A percentile compares a stretch with the other conserved stretches of the same genome.
phyloP scores from a whole-genome alignment of 2,329 filamentous ascomycete species.

The Pyrenophora tritici-repentis region DNA sequence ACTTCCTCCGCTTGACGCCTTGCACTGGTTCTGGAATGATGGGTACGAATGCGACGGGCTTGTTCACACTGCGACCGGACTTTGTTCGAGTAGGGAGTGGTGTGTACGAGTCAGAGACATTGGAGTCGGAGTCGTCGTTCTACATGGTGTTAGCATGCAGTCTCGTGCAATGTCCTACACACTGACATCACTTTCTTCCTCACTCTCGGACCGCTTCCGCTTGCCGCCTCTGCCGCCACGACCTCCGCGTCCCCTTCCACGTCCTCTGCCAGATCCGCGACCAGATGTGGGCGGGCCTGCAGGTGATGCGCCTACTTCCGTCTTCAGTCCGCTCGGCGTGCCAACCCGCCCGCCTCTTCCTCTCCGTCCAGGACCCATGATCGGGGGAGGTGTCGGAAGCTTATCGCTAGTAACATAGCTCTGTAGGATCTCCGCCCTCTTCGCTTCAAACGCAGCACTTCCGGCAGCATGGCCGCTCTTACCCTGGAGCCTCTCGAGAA shows the following conservation, averaged over 20 bases:
- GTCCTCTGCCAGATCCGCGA: slow-evolving; percentile 46
- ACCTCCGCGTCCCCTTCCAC: slow-evolving; percentile 43
- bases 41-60: slow-evolving; percentile 67
- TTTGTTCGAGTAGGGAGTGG: slow-evolving; percentile 70
- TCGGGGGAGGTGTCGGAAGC: slow-evolving; percentile 46
- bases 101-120: slow-evolving; percentile 54
- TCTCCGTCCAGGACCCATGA: slow-evolving; percentile 34
- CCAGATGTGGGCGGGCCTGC: slow-evolving; percentile 27
- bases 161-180: slow-evolving; percentile 1
- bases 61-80: slow-evolving; percentile 73
- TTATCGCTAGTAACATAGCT: slow-evolving; percentile 53
- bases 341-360: slow-evolving; percentile 43
- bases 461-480: slow-evolving; percentile 42
- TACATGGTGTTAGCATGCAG: slow-evolving; percentile 25
- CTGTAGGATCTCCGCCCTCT: slow-evolving; percentile 53
- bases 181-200: slow-evolving; percentile 44
- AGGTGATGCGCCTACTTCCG: slow-evolving; percentile 32
- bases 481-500: slow-evolving; percentile 47
- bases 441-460: slow-evolving; percentile 52
- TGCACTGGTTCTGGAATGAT: slow-evolving; percentile 56
- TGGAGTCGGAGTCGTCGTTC: slow-evolving; percentile 44
- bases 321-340: slow-evolving; percentile 40
- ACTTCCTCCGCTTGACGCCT: slow-evolving; percentile 62
- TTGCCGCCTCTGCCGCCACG: slow-evolving; percentile 47
- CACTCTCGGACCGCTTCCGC: slow-evolving; percentile 47